Evolutionary conservation across 768 basidiomycete genomes (phyloP).

Genomic region (Leccinum broughii): DNA sequence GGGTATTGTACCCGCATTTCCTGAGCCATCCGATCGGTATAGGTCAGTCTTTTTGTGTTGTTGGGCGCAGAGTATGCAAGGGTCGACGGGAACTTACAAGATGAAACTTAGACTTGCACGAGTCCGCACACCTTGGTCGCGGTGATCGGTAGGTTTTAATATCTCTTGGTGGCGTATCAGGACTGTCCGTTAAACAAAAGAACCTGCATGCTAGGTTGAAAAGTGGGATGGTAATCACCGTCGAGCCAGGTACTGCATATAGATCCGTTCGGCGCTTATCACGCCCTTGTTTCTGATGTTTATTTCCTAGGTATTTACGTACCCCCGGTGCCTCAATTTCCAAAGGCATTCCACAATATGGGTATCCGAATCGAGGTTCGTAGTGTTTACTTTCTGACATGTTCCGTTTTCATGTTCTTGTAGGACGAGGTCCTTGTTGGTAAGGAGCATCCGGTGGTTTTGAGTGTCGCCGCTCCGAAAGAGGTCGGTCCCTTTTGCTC

Average conservation of each 20-base stretch:
- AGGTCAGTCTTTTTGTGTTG: constrained; percentile 44
- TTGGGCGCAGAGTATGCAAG: constrained; percentile 1
- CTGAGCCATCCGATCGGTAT: constrained; percentile 92
- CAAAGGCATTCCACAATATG: constrained; percentile 85
- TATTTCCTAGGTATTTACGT: constrained; percentile 73
- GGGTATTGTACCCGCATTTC: constrained; percentile 87
- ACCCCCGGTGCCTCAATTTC: constrained; percentile 75
- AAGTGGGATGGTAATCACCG: constrained; percentile 87
- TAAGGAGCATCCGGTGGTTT: constrained; percentile 56
- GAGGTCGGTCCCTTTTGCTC: constrained; percentile 51
- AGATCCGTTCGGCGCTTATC: constrained; percentile 13
- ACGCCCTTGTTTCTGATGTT: constrained; percentile 4
- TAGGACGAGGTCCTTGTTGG: constrained; percentile 77
- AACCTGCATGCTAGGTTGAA: constrained; percentile 50
- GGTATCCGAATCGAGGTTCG: constrained; percentile 88
- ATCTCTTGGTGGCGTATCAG: background rate
- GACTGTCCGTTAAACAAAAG: constrained; percentile 9
- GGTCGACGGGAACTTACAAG: constrained; percentile 12
- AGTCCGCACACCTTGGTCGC: constrained; percentile 66
- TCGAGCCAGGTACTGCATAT: constrained; percentile 69
- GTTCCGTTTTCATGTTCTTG: constrained; percentile 8
- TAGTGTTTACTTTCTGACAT: background rate
- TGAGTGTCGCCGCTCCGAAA: constrained; percentile 77
- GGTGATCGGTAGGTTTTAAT: constrained; percentile 45
- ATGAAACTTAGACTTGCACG: constrained; percentile 74